A percentile compares a stretch with the other conserved stretches of the same genome.
These are phyloP conservation scores for Colletotrichum simmondsii DNA, from an alignment of 2,329 filamentous ascomycete species.

Conservation along the genomic window DNA sequence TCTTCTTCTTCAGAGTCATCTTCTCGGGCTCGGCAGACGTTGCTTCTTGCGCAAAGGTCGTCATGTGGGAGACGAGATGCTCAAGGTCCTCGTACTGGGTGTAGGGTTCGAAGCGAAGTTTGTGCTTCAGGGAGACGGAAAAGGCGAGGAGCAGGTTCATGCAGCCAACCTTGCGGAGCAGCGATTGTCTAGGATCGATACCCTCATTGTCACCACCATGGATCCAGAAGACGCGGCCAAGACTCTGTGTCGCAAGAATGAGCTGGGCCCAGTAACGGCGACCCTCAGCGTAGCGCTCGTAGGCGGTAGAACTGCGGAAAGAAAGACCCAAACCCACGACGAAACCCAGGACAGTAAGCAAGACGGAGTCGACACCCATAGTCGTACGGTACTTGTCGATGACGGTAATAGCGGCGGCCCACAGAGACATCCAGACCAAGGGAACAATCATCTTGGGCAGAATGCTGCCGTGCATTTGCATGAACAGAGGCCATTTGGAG, in stretches of 20 bases:
- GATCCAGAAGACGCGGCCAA: slow-evolving; percentile 86
- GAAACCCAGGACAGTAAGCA: slow-evolving; percentile 84
- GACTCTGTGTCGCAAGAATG: slow-evolving; percentile 70
- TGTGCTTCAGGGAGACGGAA: slow-evolving; percentile 82
- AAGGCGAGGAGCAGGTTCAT: slow-evolving; percentile 85
- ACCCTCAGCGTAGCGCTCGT: slow-evolving; percentile 77
- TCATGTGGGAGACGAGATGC: slow-evolving; percentile 76
- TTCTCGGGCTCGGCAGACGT: slow-evolving; percentile 49
- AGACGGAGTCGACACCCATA: slow-evolving; percentile 56
- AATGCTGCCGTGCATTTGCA: slow-evolving; percentile 81
- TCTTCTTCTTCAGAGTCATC: slow-evolving; percentile 51
- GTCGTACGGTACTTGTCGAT: slow-evolving; percentile 58
- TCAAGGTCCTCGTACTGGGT: slow-evolving; percentile 80
- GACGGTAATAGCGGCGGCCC: slow-evolving; percentile 74
- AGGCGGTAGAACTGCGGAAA: slow-evolving; percentile 81
- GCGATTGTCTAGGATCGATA: slow-evolving; percentile 68
- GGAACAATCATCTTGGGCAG: slow-evolving; percentile 80
- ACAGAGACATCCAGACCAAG: slow-evolving; percentile 68
- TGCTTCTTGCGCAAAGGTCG: slow-evolving; percentile 76
- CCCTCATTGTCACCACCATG: slow-evolving; percentile 70
- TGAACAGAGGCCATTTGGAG: slow-evolving; percentile 80
- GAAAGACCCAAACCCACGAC: slow-evolving; percentile 83
- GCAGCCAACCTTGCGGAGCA: slow-evolving; percentile 77
- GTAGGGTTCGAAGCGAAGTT: slow-evolving; percentile 85
- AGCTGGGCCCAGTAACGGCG: slow-evolving; percentile 72